These are phyloP conservation scores for Hagleromyces aurorensis DNA, from an alignment of 805 yeast species.

Conservation along the genomic window DNA sequence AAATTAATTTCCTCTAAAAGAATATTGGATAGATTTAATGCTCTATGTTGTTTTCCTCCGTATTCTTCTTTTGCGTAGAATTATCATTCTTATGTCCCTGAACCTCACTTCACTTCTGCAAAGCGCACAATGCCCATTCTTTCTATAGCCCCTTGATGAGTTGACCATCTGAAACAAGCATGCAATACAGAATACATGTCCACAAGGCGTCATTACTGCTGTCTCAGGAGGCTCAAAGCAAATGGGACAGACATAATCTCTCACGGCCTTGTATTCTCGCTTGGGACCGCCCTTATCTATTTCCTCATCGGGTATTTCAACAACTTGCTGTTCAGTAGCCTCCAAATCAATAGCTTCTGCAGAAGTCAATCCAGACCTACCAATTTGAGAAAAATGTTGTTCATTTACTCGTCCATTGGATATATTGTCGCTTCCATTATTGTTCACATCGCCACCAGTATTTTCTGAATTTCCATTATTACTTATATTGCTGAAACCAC, in stretches of 20 bases:
- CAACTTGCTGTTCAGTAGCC: conserved; percentile 32
- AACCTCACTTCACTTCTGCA: conserved; percentile 34
- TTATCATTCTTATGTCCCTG: conserved; percentile 25
- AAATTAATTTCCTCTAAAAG: not conserved
- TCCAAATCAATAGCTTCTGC: conserved; percentile 15
- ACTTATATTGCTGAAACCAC: no score
- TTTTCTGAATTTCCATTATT: no score
- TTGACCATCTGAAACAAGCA: conserved; percentile 46
- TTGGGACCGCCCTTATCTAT: conserved; percentile 10
- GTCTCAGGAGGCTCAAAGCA: conserved; percentile 47
- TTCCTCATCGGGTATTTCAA: conserved; percentile 35
- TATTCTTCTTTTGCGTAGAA: conserved; percentile 28
- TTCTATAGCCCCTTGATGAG: conserved; percentile 34
- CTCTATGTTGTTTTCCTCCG: no score
- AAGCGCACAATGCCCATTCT: conserved; percentile 36
- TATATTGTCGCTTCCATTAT: no score
- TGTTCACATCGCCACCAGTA: no score
- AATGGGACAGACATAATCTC: conserved; percentile 41
- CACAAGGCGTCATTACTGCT: conserved; percentile 47
- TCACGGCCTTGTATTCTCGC: conserved; percentile 25
- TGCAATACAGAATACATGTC: conserved; percentile 48
- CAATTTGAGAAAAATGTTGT: no score
- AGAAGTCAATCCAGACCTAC: conserved; percentile 15
- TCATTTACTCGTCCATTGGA: no score
- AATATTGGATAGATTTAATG: not conserved